phyloP scores from a whole-genome alignment of 352 stramenopile species.

The Phytophthora chlamydospora region DNA sequence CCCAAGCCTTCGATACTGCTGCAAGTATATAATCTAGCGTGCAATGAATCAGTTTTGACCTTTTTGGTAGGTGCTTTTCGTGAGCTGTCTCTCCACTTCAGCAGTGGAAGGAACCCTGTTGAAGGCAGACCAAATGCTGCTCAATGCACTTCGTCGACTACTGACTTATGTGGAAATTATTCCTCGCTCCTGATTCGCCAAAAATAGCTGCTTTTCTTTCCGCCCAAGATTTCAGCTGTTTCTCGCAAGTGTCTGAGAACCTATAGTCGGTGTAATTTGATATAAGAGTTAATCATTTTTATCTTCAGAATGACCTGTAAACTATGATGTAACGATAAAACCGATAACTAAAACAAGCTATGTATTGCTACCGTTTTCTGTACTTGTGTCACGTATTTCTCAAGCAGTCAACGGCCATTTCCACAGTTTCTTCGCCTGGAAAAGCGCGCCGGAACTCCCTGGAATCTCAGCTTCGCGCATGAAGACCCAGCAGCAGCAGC shows the following conservation, averaged over 20 bases:
- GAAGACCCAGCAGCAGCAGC: constrained; percentile 17
- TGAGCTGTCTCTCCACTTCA: too few relatives aligned
- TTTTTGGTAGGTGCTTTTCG: too few relatives aligned
- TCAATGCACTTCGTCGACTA: too few relatives aligned
- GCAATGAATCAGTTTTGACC: too few relatives aligned
- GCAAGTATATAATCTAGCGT: too few relatives aligned
- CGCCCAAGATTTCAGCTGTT: not conserved
- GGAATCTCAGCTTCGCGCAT: too few relatives aligned
- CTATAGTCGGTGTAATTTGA: too few relatives aligned
- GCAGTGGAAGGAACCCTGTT: too few relatives aligned
- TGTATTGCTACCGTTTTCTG: too few relatives aligned
- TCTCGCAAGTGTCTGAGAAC: not conserved
- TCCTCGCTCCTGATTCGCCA: not conserved
- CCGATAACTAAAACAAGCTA: too few relatives aligned
- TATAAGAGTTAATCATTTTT: not conserved
- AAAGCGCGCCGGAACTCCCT: constrained; percentile 7
- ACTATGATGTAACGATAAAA: not conserved
- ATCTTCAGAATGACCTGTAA: not conserved
- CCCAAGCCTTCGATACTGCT: too few relatives aligned
- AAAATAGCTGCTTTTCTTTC: constrained; percentile 18
- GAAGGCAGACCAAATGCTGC: too few relatives aligned
- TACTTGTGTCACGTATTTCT: not conserved
- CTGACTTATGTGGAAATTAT: not conserved
- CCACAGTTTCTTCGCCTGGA: constrained; percentile 11
- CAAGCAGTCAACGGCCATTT: constrained; percentile 28